phyloP scores from a whole-genome alignment of 208 protist species.

The Trypanosoma conorhini region DNA sequence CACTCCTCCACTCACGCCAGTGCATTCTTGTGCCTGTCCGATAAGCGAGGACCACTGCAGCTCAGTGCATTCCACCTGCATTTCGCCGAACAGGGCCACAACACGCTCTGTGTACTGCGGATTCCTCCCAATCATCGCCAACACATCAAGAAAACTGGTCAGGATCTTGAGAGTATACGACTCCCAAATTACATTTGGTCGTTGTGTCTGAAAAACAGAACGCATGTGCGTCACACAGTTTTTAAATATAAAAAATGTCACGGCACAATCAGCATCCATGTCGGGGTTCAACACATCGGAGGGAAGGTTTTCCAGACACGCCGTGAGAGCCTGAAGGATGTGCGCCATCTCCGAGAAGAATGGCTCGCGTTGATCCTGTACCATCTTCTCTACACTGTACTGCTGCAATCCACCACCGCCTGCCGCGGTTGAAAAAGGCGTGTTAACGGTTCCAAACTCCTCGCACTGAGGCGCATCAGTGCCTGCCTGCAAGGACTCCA shows the following conservation, averaged over 20 bases:
- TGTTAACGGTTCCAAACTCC: background rate
- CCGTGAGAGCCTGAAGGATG: conserved; percentile 62
- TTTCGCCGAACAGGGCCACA: conserved; percentile 56
- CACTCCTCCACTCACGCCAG: conserved; percentile 38
- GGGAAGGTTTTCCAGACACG: conserved; percentile 75
- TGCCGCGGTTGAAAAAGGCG: background rate
- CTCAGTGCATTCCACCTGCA: conserved; percentile 69
- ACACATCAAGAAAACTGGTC: conserved; percentile 67
- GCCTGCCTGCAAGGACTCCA: conserved; percentile 49
- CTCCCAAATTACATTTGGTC: conserved; percentile 60
- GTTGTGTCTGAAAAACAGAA: conserved; percentile 68
- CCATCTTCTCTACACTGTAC: conserved; percentile 3
- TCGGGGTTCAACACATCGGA: conserved; percentile 78
- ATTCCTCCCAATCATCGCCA: conserved; percentile 86
- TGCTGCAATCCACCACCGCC: background rate
- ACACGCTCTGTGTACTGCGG: conserved; percentile 77
- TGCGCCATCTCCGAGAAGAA: conserved; percentile 83
- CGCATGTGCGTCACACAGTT: conserved; percentile 81
- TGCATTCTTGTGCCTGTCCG: conserved; percentile 71
- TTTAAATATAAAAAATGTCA: conserved; percentile 85
- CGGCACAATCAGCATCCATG: conserved; percentile 75
- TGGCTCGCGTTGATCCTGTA: conserved; percentile 31
- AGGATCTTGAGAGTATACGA: conserved; percentile 77
- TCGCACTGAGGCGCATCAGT: conserved; percentile 17
- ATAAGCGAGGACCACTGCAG: conserved; percentile 79